phyloP scores from a whole-genome alignment of 2,329 filamentous ascomycete species.

The Fusarium scirpi region DNA sequence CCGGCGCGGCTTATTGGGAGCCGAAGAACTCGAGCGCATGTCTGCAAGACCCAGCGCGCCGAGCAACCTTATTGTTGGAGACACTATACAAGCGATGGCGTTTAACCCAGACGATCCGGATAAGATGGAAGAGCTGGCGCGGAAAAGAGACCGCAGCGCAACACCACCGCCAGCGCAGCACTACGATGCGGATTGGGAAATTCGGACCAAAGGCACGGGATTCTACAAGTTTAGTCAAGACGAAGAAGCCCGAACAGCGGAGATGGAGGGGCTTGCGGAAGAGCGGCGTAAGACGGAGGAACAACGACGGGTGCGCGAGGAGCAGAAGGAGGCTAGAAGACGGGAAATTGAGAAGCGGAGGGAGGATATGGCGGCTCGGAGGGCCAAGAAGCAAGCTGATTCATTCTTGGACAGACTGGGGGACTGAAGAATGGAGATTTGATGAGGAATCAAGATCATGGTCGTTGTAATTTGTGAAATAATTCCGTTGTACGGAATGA shows the following conservation, averaged over 20 bases:
- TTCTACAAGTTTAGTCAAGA: slow-evolving; percentile 92
- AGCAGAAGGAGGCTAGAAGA: slow-evolving; percentile 68
- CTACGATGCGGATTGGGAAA: slow-evolving; percentile 87
- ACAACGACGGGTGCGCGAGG: slow-evolving; percentile 66
- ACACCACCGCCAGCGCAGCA: slow-evolving; percentile 85
- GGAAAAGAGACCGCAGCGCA: slow-evolving; percentile 79
- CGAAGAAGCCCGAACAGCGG: slow-evolving; percentile 69
- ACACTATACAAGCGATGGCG: slow-evolving; percentile 84
- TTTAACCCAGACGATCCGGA: slow-evolving; percentile 80
- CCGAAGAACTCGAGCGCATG: slow-evolving; percentile 74
- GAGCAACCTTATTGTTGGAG: slow-evolving; percentile 81
- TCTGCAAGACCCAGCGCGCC: slow-evolving; percentile 76
- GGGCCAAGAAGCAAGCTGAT: slow-evolving; percentile 77
- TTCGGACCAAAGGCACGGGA: slow-evolving; percentile 87
- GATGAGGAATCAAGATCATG: slow-evolving; percentile 16
- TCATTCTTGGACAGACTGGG: slow-evolving; percentile 74
- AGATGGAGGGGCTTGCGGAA: slow-evolving; percentile 80
- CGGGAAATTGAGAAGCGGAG: slow-evolving; percentile 73
- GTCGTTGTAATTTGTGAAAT: not conserved
- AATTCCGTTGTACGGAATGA: slow-evolving; percentile 34
- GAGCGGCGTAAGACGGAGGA: slow-evolving; percentile 77
- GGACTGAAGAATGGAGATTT: slow-evolving; percentile 17
- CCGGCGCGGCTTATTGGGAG: slow-evolving; percentile 63
- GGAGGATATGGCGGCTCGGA: slow-evolving; percentile 69
- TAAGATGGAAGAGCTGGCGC: slow-evolving; percentile 82